A percentile compares a stretch with the other conserved stretches of the same genome.
phyloP scores from a whole-genome alignment of 2,329 filamentous ascomycete genomes.

The Fusarium sororula region DNA sequence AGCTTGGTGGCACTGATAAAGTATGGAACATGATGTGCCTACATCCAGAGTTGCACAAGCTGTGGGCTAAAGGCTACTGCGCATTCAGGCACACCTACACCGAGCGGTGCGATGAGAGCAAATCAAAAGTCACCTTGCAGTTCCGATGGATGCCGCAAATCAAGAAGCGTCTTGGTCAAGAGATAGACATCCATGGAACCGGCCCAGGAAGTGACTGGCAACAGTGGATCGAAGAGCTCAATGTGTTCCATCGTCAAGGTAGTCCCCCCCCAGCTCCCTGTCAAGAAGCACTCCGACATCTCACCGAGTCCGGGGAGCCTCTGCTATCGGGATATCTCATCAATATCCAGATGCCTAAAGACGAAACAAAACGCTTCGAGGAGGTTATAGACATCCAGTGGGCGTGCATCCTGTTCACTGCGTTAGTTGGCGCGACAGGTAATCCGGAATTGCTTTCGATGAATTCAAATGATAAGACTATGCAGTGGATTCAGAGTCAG shows the following conservation, averaged over 20 bases:
- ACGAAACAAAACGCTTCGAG: not conserved
- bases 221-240: not conserved
- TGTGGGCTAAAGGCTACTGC: not conserved
- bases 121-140: not conserved
- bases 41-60: not conserved
- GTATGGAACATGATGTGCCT: not conserved
- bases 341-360: not conserved
- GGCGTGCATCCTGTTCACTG: not conserved
- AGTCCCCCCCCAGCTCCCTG: not conserved
- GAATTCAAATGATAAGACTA: not conserved
- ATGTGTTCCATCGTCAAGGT: not conserved
- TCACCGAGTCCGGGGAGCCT: not conserved
- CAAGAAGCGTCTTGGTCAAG: not conserved
- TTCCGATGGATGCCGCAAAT: slow-evolving; percentile 16
- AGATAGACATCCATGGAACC: not conserved
- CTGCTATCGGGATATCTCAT: not conserved
- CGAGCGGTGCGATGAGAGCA: not conserved
- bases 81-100: not conserved
- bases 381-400: not conserved
- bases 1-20: not conserved
- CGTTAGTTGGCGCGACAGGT: not conserved
- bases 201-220: not conserved
- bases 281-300: not conserved
- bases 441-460: not conserved
- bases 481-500: not conserved